These are phyloP conservation scores for Hepatocystis sp. DNA, from an alignment of 169 alveolate genomes.

Conservation along the genomic window DNA sequence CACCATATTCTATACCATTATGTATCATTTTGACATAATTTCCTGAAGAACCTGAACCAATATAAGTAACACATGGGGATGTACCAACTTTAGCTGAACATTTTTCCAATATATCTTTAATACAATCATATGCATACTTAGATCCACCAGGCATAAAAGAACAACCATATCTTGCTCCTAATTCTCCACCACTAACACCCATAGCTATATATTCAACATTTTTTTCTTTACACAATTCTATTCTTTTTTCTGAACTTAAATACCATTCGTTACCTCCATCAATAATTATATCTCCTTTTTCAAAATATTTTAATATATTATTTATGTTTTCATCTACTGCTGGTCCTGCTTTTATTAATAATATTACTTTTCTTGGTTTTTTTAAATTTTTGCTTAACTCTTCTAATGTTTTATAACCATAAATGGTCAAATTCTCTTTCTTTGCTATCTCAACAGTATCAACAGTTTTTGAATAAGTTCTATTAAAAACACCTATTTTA, in stretches of 20 bases:
- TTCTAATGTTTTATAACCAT: conserved; percentile 71
- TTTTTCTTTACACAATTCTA: conserved; percentile 20
- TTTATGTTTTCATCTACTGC: conserved; percentile 81
- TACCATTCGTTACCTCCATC: conserved; percentile 92
- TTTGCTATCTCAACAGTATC: conserved; percentile 77
- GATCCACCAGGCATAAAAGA: conserved; percentile 90
- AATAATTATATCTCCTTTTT: conserved; percentile 82
- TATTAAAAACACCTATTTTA: conserved; percentile 85
- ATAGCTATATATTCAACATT: conserved; percentile 83
- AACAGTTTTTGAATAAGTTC: conserved; percentile 76
- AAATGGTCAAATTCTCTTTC: conserved; percentile 49
- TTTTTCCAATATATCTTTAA: conserved; percentile 77
- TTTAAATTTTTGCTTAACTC: conserved; percentile 82
- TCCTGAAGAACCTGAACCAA: conserved; percentile 89
- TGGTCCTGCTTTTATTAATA: conserved; percentile 85
- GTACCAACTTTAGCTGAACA: conserved; percentile 79
- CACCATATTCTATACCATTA: conserved; percentile 91
- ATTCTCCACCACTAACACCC: conserved; percentile 92
- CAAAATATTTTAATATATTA: conserved; percentile 75
- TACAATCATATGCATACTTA: conserved; percentile 80
- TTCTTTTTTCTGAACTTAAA: conserved; percentile 85
- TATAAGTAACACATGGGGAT: conserved; percentile 79
- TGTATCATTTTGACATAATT: conserved; percentile 92
- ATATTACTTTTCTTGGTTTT: conserved; percentile 84
- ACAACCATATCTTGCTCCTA: conserved; percentile 89